A percentile compares a stretch with the other conserved stretches of the same genome.
phyloP scores from a whole-genome alignment of 345 rosid species.

The Eucalyptus sp. region DNA sequence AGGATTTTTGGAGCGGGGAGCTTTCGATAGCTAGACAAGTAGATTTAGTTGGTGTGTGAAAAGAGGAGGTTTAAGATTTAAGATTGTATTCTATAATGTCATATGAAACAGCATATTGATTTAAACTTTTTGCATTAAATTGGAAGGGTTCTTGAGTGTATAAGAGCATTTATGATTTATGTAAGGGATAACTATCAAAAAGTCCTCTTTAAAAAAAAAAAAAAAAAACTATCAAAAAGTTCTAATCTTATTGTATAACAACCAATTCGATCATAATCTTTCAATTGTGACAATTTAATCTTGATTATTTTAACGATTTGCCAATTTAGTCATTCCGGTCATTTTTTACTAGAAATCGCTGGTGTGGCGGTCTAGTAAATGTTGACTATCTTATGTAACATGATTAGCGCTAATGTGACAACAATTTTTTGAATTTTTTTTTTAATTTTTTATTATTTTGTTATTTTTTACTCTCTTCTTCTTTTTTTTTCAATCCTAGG shows the following conservation, averaged over 20 bases:
- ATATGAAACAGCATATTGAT: background rate
- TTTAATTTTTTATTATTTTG: background rate
- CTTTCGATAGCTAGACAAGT: background rate
- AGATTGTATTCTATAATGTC: background rate
- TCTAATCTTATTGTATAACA: accelerated
- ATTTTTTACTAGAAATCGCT: accelerated
- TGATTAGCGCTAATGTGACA: accelerated
- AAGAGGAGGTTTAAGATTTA: background rate
- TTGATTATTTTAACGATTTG: background rate
- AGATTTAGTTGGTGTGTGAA: background rate
- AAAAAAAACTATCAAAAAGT: background rate
- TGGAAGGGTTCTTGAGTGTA: background rate
- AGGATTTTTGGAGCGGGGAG: background rate
- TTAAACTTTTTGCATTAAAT: background rate
- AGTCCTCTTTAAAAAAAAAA: too few relatives aligned
- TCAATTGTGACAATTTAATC: background rate
- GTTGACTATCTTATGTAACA: accelerated
- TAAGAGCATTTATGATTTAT: background rate
- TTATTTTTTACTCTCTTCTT: accelerated
- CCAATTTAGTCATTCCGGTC: accelerated
- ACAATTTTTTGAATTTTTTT: background rate
- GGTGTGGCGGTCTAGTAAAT: accelerated
- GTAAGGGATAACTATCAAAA: background rate
- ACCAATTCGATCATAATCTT: background rate
- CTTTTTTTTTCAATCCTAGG: background rate